Conservation (phyloP, 805 yeast species). For the Schwanniomyces occidentalis region DNA sequence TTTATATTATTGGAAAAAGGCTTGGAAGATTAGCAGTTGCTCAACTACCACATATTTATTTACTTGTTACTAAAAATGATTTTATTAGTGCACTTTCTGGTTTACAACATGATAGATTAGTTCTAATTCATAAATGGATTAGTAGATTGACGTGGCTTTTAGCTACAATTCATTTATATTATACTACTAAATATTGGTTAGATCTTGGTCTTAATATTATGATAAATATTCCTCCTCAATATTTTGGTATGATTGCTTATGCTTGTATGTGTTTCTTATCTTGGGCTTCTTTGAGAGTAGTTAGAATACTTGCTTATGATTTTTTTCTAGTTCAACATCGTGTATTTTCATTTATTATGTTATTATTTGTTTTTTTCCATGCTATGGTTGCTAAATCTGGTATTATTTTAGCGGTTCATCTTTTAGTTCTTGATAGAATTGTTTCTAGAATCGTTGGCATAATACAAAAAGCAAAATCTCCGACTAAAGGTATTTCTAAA, state of each 20-base stretch:
- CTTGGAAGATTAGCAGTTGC: slow-evolving; percentile 41
- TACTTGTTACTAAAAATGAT: slow-evolving; percentile 42
- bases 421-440: slow-evolving; percentile 43
- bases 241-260: slow-evolving; percentile 50
- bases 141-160: slow-evolving; percentile 40
- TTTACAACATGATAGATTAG: slow-evolving; percentile 38
- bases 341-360: slow-evolving; percentile 41
- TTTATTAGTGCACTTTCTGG: slow-evolving; percentile 41
- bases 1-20: slow-evolving; percentile 44
- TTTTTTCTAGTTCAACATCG: slow-evolving; percentile 46
- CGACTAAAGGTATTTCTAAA: slow-evolving; percentile 38
- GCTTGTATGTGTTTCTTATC: slow-evolving; percentile 35
- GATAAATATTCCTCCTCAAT: slow-evolving; percentile 49
- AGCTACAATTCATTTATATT: slow-evolving; percentile 35
- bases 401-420: slow-evolving; percentile 43
- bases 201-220: slow-evolving; percentile 34
- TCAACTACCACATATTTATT: slow-evolving; percentile 37
- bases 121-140: slow-evolving; percentile 45
- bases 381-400: slow-evolving; percentile 33
- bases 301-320: slow-evolving; percentile 43
- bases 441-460: slow-evolving; percentile 26
- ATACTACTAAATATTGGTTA: slow-evolving; percentile 43
- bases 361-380: slow-evolving; percentile 43
- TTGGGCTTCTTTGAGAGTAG: slow-evolving; percentile 33
- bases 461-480: slow-evolving; percentile 34